Evolutionary conservation across 768 basidiomycete genomes (phyloP).

Genomic region (Strobilomyces confusus): DNA sequence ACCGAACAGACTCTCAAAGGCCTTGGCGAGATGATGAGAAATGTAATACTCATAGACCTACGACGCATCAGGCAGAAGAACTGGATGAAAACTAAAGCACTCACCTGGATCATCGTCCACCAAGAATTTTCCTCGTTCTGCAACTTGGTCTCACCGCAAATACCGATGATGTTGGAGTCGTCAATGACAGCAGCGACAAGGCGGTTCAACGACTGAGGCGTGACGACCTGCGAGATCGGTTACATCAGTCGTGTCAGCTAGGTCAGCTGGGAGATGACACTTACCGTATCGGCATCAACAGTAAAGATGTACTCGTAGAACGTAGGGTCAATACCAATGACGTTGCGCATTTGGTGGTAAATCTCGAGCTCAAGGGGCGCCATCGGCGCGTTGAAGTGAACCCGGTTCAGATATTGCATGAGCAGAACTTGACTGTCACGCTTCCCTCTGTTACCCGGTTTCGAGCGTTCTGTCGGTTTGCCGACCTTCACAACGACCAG

Average conservation of each 20-base stretch:
- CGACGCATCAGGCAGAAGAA: constrained; percentile 1
- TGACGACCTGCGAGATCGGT: constrained; percentile 44
- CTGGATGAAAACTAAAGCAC: background rate
- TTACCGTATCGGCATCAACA: constrained; percentile 64
- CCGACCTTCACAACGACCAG: constrained; percentile 63
- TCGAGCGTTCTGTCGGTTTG: constrained; percentile 61
- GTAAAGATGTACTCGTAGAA: constrained; percentile 76
- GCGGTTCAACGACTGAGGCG: constrained; percentile 63
- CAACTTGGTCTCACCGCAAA: constrained; percentile 66
- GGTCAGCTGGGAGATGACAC: constrained; percentile 6
- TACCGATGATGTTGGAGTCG: constrained; percentile 60
- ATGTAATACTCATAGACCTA: constrained; percentile 70
- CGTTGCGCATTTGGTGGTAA: constrained; percentile 72
- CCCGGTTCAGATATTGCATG: constrained; percentile 65
- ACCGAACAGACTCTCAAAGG: constrained; percentile 65
- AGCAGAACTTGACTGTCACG: constrained; percentile 65
- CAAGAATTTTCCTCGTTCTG: constrained; percentile 66
- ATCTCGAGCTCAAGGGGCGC: constrained; percentile 63
- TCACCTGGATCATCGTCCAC: constrained; percentile 75
- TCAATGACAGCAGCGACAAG: constrained; percentile 59
- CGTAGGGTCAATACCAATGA: constrained; percentile 70
- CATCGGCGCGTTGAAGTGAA: constrained; percentile 68
- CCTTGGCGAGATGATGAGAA: constrained; percentile 63
- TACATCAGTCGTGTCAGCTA: constrained; percentile 12
- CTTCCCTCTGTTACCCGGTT: constrained; percentile 65